Base-by-base conservation (phyloP, 163 green algal genomes). In the Smithsoniella earleae region DNA sequence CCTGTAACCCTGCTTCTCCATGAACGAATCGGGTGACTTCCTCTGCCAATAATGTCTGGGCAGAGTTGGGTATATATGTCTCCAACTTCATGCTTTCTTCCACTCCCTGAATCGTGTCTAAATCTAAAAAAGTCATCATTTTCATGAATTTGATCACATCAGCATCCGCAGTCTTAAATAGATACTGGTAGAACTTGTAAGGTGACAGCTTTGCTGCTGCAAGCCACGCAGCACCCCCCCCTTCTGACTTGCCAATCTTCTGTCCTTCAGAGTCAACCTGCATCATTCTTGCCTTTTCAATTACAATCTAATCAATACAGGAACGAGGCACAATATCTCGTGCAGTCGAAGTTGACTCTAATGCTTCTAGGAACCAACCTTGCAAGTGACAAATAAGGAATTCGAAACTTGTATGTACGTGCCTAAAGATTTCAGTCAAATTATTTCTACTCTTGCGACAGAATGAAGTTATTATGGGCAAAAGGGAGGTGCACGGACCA, bases 141-240 rank as follows among this genome's bases (percentile, higher is more conserved):
- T 87, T 85, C 72, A 97, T 81, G 75, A 97, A 95, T 52, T 82
- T 83, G 63, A 89, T 62, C 16, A 89, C 81, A 52, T 90, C 86
- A 2, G 83, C 84, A 76, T 96, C 89, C 0, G 80, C 74, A 55
- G 84, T 92, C 20, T 78, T 79, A 64, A 96, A 90, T 6, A 98
- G 83, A 66, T 93, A 89, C 83, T 96, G 94, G 80, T 99, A 99
- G 77, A 99, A 96, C 78, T 96, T 91, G 86, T 97, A 99, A 16
- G 94, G 91, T 0, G 88, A 96, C 38, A 98, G 84, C 77, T 89
- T 92, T n/a, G 92, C 87, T 8, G 86, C 55, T 2, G 83, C 85
- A 76, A 97, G 77, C 91, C 90, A 96, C 20, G 98, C 77, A 33
- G 91, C 93, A n/a, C 93, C 94, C 40, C 78, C 80, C 37, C 78